Evolutionary conservation across 2,329 filamentous ascomycete genomes (phyloP).

Genomic region (Fusarium annulatum): DNA sequence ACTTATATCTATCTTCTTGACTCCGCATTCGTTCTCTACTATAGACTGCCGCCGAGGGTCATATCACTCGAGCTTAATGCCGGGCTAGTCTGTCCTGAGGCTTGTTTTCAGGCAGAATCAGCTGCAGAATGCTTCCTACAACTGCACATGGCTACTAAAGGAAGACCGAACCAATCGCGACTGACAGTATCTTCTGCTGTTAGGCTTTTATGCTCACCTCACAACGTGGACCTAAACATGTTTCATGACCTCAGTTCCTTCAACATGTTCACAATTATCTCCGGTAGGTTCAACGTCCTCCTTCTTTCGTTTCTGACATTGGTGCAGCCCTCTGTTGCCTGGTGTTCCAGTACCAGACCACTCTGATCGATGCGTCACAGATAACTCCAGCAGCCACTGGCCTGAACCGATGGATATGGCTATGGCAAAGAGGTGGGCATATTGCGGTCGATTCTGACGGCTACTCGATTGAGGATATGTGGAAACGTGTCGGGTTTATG

Average conservation of each 20-base stretch:
- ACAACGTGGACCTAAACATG: not conserved
- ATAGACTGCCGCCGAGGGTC: not conserved
- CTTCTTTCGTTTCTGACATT: not conserved
- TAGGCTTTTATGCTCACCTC: not conserved
- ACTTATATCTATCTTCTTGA: not conserved
- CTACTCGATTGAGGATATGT: not conserved
- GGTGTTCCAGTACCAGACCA: not conserved
- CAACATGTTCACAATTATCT: not conserved
- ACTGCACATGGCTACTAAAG: not conserved
- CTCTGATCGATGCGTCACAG: not conserved
- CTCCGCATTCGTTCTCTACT: not conserved
- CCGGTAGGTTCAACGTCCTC: not conserved
- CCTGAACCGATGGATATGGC: not conserved
- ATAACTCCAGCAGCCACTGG: not conserved
- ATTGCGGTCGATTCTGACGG: accelerated
- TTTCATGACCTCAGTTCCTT: not conserved
- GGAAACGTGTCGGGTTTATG: not conserved
- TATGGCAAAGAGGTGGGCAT: not conserved
- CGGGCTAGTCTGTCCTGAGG: not conserved
- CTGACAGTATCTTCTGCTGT: not conserved
- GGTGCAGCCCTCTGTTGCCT: not conserved
- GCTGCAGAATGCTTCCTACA: not conserved
- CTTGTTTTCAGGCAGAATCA: not conserved
- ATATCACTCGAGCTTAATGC: not conserved
- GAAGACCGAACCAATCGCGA: accelerated